phyloP scores from a whole-genome alignment of 2,329 filamentous ascomycete species.

The Monosporascus sp. region DNA sequence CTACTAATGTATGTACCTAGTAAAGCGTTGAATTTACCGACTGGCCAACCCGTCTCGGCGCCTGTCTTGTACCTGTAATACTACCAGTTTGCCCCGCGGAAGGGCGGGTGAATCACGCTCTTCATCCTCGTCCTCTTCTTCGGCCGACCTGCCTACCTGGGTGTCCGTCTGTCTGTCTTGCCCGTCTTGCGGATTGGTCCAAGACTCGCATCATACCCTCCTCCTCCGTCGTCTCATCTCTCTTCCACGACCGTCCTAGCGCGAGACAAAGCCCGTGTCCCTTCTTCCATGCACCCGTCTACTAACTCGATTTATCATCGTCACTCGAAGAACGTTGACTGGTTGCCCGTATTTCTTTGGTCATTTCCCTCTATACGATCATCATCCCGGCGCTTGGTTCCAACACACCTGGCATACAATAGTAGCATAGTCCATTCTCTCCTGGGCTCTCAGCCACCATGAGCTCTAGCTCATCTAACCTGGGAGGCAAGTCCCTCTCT shows the following conservation, averaged over 20 bases:
- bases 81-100: background rate
- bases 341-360: no score
- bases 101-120: background rate
- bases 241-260: no score
- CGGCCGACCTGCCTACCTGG: background rate
- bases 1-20: no score
- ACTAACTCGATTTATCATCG: no score
- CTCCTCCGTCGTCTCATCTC: no score
- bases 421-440: background rate
- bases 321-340: no score
- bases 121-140: background rate
- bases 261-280: no score
- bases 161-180: no score
- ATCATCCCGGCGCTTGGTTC: background rate
- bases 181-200: no score
- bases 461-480: constrained; percentile 30
- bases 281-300: no score
- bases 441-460: constrained; percentile 19
- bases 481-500: constrained; percentile 49
- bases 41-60: background rate
- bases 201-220: no score
- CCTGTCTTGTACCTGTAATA: background rate
- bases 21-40: background rate
- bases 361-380: no score
- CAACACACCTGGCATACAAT: constrained; percentile 1